Evolutionary conservation across 345 rosid species (phyloP), one percentile per base, ranked within the genome.

Genomic region (Eucalyptus sp.): DNA sequence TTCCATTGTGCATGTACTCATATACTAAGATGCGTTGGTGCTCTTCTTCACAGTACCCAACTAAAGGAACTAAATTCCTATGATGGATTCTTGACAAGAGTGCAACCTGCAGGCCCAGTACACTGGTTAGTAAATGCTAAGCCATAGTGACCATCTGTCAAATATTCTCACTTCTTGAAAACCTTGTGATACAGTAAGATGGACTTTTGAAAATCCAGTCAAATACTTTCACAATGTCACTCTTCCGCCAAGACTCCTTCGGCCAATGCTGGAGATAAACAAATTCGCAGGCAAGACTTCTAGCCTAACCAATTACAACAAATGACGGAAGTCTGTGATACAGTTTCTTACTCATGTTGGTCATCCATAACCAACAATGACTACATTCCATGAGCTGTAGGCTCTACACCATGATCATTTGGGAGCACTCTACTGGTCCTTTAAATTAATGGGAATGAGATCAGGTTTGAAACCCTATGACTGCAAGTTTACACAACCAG

Each of bases 1-100:
- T 93, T 91, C 99, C 99, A 86, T 98, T 97, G 94, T 97, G 99
- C 99, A 98, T 98, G 85, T 96, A 98, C 91, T 98, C 99, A 2
- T 98, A 98, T 50, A 97, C 99, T 62, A 98, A 92, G 44, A 98
- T 87, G 29, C 96, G 92, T 58, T 94, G 92, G 56, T 94, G 91
- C 60, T 93, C 96, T 92, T 98, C 99, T 91, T 98, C 97, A 86
- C 99, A 98, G 90, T 94, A 97, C 91, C 99, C 99, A 88, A 98
- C 96, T 90, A 98, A 90, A 60, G 99, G 99, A 89, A 98, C 99
- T 94, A 98, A 94, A 92, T 98, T 96, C 89, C 99, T 94, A 89
- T 98, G 99, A 91, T 98, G 99, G 89, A 98, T 98, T 93, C 99
- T 97, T 13, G 99, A 98, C 93, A 98, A 91, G 4, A 98, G 95